Base-by-base conservation (phyloP, 2,329 filamentous ascomycete species). In the Fusarium verticillioides region DNA sequence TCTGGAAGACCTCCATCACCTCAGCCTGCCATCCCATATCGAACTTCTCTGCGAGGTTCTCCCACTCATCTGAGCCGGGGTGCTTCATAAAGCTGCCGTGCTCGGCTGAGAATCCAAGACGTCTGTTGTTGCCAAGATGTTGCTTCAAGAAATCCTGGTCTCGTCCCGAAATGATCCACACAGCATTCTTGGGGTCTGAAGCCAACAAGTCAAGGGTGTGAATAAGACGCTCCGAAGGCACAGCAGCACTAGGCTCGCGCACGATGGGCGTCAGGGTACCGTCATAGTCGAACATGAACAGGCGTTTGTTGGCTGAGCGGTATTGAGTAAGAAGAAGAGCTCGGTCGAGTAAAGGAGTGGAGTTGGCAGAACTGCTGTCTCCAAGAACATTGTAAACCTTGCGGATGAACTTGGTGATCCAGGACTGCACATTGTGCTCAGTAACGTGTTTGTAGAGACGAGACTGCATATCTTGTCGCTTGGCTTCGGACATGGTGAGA, bases 251-350 rank as follows among this genome's bases (percentile, higher is more conserved):
- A 4, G 96, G 96, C 78, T 98, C 95, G 76, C 93, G 92, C 62
- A 98, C 96, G 77, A 99, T 98, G 1, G 95, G 94, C 7, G 96
- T 98, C 61, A 99, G 88, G 1, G 96, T 99, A 53, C 96, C 96
- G 81, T 99, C 96, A 79, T 99, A 99, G 84, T 99, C 96, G 80
- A 98, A 98, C 94, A 99, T 96, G 85, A 98, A 97, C 7, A 99
- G 87, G 16, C 96, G 91, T 83, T 93, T 94, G 70, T 89, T 89
- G 7, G 94, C 91, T 43, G 88, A 85, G 68, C 91, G 90, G 82
- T 98, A 98, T 68, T 92, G 91, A 61, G 87, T 85, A 42, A 97
- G 85, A 74, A 98, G 83, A 70, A 90, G 87, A 7, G 90, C 87
- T 40, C 91, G 91, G 80, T 98, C 95, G 26, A 98, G 89, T 4